A percentile compares a stretch with the other conserved stretches of the same genome.
Conservation (phyloP, 495 filamentous ascomycete genomes). For the Cercophora samala region DNA sequence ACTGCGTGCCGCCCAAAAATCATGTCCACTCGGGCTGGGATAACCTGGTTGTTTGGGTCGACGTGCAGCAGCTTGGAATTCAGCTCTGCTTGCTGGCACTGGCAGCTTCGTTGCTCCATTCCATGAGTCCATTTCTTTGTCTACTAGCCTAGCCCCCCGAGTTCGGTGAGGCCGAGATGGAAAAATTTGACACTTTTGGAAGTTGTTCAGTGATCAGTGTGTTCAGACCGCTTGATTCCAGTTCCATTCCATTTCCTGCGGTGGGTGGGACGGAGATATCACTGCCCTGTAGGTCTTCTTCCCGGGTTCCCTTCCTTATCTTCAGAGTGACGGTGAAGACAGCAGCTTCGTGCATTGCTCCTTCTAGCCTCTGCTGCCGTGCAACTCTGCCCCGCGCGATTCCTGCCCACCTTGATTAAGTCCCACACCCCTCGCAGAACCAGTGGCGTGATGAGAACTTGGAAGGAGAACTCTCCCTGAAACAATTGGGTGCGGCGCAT, state of each 20-base stretch:
- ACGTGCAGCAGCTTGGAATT: background rate
- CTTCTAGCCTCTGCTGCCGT: constrained; percentile 1
- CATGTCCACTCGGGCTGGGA: background rate
- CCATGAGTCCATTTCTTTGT: background rate
- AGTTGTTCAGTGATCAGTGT: background rate
- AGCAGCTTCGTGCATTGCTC: background rate
- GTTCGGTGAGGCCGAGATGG: background rate
- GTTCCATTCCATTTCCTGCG: background rate
- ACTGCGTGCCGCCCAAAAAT: background rate
- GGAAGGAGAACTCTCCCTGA: background rate
- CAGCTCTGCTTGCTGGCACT: background rate
- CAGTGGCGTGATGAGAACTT: background rate
- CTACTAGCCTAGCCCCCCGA: background rate
- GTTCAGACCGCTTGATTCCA: background rate
- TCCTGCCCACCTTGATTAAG: background rate
- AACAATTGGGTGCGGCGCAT: background rate
- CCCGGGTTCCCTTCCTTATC: background rate
- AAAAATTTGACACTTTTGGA: background rate
- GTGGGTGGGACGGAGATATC: background rate
- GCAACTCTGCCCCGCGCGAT: constrained; percentile 6
- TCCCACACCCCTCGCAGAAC: background rate
- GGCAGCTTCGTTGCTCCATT: too few species aligned
- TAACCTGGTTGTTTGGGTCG: background rate
- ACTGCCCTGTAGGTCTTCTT: background rate
- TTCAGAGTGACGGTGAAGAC: background rate